Evolutionary conservation across 1,284 basidiomycete genomes (phyloP), one percentile per base, ranked within the genome.

Genomic region (Erythrobasidium hasegawianum): DNA sequence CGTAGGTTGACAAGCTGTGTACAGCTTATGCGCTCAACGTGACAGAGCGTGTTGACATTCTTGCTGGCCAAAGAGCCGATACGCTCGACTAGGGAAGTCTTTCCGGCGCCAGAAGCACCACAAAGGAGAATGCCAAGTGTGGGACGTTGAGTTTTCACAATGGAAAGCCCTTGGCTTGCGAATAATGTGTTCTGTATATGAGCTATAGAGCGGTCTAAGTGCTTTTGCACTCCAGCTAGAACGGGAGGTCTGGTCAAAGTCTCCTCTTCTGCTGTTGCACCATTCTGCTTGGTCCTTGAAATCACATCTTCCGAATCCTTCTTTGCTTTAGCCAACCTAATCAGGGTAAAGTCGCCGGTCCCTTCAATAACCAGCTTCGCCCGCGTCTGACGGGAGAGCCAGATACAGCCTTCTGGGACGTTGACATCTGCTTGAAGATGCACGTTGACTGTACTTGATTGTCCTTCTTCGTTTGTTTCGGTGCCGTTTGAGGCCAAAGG

Each of bases 61-160:
- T 80, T 76, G 74, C 88, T 85, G 14, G 93, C 77, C 9, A 75
- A 74, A 60, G 80, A 81, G 0, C 86, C 85, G 1, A 92, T 82
- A 16, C 81, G 79, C 59, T 82, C 83, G 0, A 86, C 84, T 13
- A 95, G 81, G 0, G 86, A 86, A 0, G 91, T 93, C 77, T 94
- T 94, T 0, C 93, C 82, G 0, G 80, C 79, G 0, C 82, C 81
- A 50, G 80, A 77, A 2, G 76, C 75, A 0, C 82, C 82, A 1
- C 77, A 75, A 4, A 83, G 61, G 2, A 83, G 73, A 0, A 83
- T 71, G 38, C 77, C 76, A 1, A 71, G 66, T 1, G 68, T 57
- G 64, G 57, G 16, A 1, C 26, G 49, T 0, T 10, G 18, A 8
- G n/a, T 2, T 50, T 50, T 38, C 26, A 22, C n/a, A 41, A 60